A percentile compares a stretch with the other conserved stretches of the same genome.
phyloP scores from a whole-genome alignment of 2,329 filamentous ascomycete species.

The Fusarium albidum region DNA sequence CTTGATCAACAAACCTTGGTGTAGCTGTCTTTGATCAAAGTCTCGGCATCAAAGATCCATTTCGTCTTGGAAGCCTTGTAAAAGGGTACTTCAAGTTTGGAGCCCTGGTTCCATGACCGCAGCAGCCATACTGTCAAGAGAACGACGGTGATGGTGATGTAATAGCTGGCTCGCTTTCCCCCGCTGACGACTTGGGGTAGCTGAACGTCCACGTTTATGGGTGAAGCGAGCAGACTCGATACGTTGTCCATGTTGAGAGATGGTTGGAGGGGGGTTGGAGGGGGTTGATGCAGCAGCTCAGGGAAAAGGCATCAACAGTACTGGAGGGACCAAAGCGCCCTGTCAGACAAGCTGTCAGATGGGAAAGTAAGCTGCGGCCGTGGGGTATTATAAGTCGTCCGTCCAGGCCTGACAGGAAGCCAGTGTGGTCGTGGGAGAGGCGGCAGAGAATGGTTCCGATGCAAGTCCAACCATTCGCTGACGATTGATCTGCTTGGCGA shows the following conservation, averaged over 20 bases:
- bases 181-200: conserved; percentile 35
- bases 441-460: conserved; percentile 11
- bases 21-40: conserved; percentile 58
- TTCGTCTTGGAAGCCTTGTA: conserved; percentile 58
- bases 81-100: conserved; percentile 51
- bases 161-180: conserved; percentile 49
- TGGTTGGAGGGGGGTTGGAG: not conserved
- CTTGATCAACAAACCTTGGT: conserved; percentile 48
- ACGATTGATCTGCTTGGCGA: conserved; percentile 21
- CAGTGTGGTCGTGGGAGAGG: conserved; percentile 20
- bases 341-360: too few relatives aligned
- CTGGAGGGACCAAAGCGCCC: too few relatives aligned
- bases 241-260: conserved; percentile 30
- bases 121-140: conserved; percentile 51
- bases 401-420: conserved; percentile 1
- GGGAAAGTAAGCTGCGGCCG: conserved; percentile 1
- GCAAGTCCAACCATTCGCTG: conserved; percentile 13
- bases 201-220: conserved; percentile 29
- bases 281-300: conserved; percentile 1
- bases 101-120: conserved; percentile 42
- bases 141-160: conserved; percentile 48
- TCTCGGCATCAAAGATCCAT: conserved; percentile 61
- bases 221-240: conserved; percentile 28
- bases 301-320: not conserved
- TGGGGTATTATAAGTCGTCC: conserved; percentile 28